Percentiles rank a stretch among this genome's conserved stretches.
Evolutionary conservation across 257 asterid genomes (phyloP).

Genomic region (Solanum clarkiae): DNA sequence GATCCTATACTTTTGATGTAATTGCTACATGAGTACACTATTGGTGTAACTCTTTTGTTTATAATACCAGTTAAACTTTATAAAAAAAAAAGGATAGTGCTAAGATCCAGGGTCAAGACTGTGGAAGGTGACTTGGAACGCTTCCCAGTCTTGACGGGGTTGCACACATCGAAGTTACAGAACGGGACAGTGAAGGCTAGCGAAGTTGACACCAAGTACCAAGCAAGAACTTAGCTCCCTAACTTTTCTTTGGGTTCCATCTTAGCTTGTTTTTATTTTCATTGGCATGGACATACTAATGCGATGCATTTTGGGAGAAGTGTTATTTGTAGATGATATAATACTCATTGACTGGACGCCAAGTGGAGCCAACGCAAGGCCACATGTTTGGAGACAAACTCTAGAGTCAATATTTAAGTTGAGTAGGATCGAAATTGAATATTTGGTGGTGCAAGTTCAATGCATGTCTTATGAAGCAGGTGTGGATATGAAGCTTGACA

Average conservation of each 20-base stretch:
- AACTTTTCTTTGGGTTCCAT: neutral
- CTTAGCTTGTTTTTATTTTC: neutral
- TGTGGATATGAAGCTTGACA: neutral
- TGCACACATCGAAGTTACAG: too few species aligned
- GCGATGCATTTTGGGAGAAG: neutral
- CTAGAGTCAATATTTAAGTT: neutral
- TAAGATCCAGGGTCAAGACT: too few species aligned
- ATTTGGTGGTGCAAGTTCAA: neutral
- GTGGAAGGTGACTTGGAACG: too few species aligned
- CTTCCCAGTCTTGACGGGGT: too few species aligned
- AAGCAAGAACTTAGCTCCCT: neutral
- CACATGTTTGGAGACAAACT: neutral
- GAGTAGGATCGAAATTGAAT: neutral
- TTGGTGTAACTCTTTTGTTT: too few species aligned
- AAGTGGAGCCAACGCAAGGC: neutral
- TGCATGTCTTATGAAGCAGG: neutral
- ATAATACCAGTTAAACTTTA: too few species aligned
- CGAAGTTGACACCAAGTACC: neutral
- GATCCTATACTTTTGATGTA: too few species aligned
- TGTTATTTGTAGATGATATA: neutral
- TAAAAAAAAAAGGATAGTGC: too few species aligned
- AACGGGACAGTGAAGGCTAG: too few species aligned
- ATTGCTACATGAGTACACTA: too few species aligned
- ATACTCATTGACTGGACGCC: neutral
- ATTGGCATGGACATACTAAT: neutral